Percentiles rank a stretch among this genome's conserved stretches.
Conservation (phyloP, 208 protist species). For the Leptomonas seymouri region DNA sequence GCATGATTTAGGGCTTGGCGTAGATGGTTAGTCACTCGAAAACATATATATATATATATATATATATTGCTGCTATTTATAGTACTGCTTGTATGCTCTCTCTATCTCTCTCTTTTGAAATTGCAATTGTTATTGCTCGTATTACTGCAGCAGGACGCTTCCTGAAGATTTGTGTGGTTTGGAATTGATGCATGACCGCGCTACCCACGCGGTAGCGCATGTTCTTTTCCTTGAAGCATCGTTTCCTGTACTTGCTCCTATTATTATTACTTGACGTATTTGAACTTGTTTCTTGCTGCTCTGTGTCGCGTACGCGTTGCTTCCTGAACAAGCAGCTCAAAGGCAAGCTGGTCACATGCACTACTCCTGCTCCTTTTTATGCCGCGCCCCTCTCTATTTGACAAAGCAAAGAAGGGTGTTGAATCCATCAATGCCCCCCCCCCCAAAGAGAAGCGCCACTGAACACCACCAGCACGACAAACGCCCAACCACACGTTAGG, state of each 20-base stretch:
- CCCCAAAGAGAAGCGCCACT: too few species aligned
- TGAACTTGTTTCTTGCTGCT: not conserved
- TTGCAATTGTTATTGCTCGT: too few species aligned
- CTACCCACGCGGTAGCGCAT: too few species aligned
- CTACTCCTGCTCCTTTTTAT: not conserved
- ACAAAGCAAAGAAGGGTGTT: not conserved
- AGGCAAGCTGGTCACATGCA: not conserved
- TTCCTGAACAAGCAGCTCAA: not conserved
- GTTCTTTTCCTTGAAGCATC: too few species aligned
- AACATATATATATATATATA: constrained; percentile 9
- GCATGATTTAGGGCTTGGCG: constrained; percentile 67
- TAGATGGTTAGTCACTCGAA: not conserved
- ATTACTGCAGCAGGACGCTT: too few species aligned
- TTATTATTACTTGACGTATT: too few species aligned
- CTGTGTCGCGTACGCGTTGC: not conserved
- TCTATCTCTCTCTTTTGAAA: not conserved
- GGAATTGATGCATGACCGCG: too few species aligned
- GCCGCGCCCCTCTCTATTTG: not conserved
- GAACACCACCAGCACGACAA: too few species aligned
- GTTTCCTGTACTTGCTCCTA: too few species aligned
- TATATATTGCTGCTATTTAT: constrained; percentile 6
- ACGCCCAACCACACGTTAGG: too few species aligned
- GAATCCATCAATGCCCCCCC: not conserved
- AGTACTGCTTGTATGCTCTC: not conserved
- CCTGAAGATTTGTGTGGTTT: too few species aligned